Conservation (phyloP, 1,139 yeast species). For the Yamadazyma sp. region DNA sequence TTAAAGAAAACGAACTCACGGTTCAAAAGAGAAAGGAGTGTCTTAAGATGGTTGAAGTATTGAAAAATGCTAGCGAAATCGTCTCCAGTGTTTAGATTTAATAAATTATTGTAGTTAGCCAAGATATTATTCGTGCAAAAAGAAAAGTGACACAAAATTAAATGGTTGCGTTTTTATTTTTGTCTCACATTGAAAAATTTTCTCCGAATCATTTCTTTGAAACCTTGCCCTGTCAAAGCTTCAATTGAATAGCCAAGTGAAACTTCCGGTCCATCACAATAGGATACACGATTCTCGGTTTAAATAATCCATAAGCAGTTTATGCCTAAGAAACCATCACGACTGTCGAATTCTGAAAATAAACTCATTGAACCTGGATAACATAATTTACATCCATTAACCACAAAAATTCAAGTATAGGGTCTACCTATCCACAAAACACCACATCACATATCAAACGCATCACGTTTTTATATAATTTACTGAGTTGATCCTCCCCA, state of each 20-base stretch:
- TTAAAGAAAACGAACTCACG: slow-evolving; percentile 89
- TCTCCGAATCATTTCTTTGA: not conserved
- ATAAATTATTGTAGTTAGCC: not conserved
- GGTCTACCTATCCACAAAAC: not conserved
- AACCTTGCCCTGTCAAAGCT: not conserved
- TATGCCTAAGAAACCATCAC: slow-evolving; percentile 51
- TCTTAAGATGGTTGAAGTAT: slow-evolving; percentile 88
- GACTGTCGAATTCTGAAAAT: slow-evolving; percentile 30
- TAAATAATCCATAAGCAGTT: slow-evolving; percentile 14
- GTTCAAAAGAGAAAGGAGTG: slow-evolving; percentile 96
- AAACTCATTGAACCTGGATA: slow-evolving; percentile 47
- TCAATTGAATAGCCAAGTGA: not conserved
- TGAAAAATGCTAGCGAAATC: slow-evolving; percentile 85
- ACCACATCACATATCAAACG: not conserved
- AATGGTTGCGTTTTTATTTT: not conserved
- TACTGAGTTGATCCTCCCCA: slow-evolving; percentile 39
- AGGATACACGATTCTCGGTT: not conserved
- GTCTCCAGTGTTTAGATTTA: slow-evolving; percentile 70
- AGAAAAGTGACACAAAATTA: not conserved
- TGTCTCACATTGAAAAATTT: not conserved
- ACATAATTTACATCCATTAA: slow-evolving; percentile 19
- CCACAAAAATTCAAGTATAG: not conserved
- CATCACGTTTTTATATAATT: slow-evolving; percentile 20
- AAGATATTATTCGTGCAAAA: not conserved
- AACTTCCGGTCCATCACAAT: not conserved